These are phyloP conservation scores for Corynascus novoguineensis DNA, from an alignment of 495 filamentous ascomycete species.

Conservation along the genomic window DNA sequence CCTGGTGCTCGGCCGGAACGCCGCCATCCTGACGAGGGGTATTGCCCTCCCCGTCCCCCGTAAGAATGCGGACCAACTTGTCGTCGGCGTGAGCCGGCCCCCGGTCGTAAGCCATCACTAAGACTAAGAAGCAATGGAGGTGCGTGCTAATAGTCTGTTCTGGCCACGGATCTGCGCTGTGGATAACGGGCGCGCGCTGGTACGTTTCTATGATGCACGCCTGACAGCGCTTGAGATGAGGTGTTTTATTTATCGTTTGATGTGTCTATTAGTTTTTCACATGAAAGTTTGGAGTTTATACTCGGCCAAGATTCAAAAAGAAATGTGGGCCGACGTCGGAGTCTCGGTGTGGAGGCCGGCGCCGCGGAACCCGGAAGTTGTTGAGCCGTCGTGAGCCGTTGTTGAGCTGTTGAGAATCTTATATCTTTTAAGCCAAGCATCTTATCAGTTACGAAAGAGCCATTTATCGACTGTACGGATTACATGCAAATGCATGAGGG, in stretches of 20 bases:
- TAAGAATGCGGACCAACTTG: constrained; percentile 19
- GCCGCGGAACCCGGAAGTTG: constrained; percentile 5
- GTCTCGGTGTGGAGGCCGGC: neutral
- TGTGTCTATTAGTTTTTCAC: too few species aligned
- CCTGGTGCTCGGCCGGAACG: neutral
- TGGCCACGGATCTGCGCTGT: constrained; percentile 10
- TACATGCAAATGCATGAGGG: too few species aligned
- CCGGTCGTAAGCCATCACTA: constrained; percentile 39
- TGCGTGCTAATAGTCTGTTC: constrained; percentile 45
- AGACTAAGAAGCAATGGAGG: constrained; percentile 49
- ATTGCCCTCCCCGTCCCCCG: constrained; percentile 21
- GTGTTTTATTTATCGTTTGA: neutral
- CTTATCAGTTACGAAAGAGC: too few species aligned
- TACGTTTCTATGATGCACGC: neutral
- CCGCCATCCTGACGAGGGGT: constrained; percentile 2
- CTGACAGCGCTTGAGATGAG: neutral
- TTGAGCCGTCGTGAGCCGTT: constrained; percentile 5
- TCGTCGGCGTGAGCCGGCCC: constrained; percentile 20
- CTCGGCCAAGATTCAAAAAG: neutral
- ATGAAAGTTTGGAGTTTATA: neutral
- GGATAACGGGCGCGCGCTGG: neutral
- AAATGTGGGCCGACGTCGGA: constrained; percentile 23
- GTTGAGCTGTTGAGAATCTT: neutral
- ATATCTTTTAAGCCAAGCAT: too few species aligned
- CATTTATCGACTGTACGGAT: too few species aligned